phyloP scores from a whole-genome alignment of 2,329 filamentous ascomycete genomes.

The Anisogramma anomala region DNA sequence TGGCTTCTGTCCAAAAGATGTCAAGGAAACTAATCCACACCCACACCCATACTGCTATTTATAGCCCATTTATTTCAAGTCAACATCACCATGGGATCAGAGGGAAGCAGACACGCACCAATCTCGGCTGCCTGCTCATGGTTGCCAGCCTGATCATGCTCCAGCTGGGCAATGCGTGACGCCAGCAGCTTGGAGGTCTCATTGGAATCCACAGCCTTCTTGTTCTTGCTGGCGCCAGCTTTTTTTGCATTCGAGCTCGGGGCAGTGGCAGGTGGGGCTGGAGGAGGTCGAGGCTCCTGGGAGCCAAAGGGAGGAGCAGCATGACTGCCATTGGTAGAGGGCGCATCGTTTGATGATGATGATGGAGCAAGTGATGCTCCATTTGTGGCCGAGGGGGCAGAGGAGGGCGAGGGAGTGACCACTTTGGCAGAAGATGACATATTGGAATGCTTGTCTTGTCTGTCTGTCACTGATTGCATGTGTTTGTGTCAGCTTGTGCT shows the following conservation, averaged over 20 bases:
- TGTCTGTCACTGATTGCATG: neutral
- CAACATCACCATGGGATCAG: neutral
- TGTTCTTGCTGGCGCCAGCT: constrained; percentile 56
- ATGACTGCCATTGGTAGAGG: constrained; percentile 24
- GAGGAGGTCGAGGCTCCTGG: constrained; percentile 32
- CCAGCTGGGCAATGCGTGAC: constrained; percentile 88
- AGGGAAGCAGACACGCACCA: constrained; percentile 38
- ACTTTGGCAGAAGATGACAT: constrained; percentile 12
- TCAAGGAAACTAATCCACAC: neutral
- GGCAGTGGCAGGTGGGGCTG: constrained; percentile 33
- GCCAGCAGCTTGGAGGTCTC: constrained; percentile 87
- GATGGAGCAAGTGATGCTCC: constrained; percentile 14
- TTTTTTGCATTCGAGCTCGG: constrained; percentile 60
- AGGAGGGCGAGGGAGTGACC: constrained; percentile 5
- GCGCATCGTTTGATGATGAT: constrained; percentile 18
- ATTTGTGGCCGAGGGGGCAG: neutral
- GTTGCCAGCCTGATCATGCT: constrained; percentile 84
- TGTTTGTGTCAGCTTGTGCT: too few relatives aligned
- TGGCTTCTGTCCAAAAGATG: neutral
- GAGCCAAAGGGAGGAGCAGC: constrained; percentile 15
- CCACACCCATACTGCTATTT: neutral
- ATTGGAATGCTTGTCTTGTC: constrained; percentile 2
- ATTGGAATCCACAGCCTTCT: constrained; percentile 72
- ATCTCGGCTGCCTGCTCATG: constrained; percentile 96
- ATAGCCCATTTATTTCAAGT: neutral